Conservation (phyloP, 1,139 yeast genomes). For the Suhomyces wounanorum region DNA sequence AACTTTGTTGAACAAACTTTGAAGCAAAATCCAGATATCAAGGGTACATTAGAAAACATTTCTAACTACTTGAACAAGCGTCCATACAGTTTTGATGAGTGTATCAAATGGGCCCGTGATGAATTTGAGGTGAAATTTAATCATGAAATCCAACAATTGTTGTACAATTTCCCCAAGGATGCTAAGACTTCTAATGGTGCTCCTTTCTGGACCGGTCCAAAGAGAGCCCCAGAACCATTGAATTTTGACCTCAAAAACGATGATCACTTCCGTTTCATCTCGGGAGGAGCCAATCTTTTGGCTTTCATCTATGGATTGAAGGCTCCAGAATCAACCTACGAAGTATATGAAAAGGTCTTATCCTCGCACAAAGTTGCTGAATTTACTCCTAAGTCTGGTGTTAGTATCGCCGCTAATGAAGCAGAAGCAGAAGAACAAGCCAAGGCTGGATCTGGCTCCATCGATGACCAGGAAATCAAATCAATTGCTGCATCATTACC, state of each 20-base stretch:
- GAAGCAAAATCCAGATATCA: constrained; percentile 90
- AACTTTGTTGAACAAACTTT: constrained; percentile 88
- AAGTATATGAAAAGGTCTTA: constrained; percentile 52
- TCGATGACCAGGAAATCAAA: constrained; percentile 58
- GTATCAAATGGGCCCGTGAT: constrained; percentile 91
- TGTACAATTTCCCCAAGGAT: constrained; percentile 92
- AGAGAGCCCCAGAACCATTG: constrained; percentile 90
- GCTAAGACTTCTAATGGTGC: constrained; percentile 89
- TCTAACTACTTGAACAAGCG: constrained; percentile 71
- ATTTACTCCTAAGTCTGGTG: constrained; percentile 73
- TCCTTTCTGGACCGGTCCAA: constrained; percentile 98
- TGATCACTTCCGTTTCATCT: constrained; percentile 79
- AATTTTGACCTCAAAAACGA: constrained; percentile 71
- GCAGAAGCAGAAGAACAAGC: constrained; percentile 84
- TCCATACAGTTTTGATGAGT: constrained; percentile 89
- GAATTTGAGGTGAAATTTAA: constrained; percentile 85
- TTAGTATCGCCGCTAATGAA: constrained; percentile 85
- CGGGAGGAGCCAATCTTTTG: constrained; percentile 87
- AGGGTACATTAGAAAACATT: constrained; percentile 80
- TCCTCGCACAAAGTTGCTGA: constrained; percentile 42
- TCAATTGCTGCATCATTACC: constrained; percentile 78
- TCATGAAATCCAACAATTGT: constrained; percentile 83
- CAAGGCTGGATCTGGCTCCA: constrained; percentile 45
- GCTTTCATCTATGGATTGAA: constrained; percentile 88
- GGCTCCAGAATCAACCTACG: constrained; percentile 46